phyloP scores from a whole-genome alignment of 2,329 filamentous ascomycete genomes.

The Phoma sp. region DNA sequence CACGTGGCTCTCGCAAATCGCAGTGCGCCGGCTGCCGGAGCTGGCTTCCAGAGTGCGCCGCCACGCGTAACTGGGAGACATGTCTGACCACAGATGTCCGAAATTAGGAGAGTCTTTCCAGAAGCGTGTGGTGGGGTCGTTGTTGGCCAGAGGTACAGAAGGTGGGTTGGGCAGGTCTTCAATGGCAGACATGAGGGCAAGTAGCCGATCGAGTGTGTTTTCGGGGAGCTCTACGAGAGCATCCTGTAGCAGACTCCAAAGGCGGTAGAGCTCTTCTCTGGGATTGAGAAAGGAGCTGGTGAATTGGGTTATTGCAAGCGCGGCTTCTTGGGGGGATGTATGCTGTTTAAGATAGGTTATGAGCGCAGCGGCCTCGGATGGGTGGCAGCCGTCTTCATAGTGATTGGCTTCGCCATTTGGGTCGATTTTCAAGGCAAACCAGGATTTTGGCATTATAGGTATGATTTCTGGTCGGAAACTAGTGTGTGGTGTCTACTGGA shows the following conservation, averaged over 20 bases:
- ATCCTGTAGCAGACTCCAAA: conserved; percentile 9
- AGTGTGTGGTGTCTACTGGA: no score
- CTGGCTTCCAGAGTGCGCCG: neutral
- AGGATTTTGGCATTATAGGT: neutral
- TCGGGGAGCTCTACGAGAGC: conserved; percentile 12
- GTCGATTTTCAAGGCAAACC: conserved; percentile 13
- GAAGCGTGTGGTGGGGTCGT: neutral
- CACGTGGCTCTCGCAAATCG: neutral
- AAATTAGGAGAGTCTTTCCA: conserved; percentile 12
- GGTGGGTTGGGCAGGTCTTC: conserved; percentile 5
- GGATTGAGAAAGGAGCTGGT: neutral
- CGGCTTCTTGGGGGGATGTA: conserved; percentile 9
- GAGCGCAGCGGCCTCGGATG: conserved; percentile 15
- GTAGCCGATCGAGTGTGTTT: neutral
- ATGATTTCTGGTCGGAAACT: neutral
- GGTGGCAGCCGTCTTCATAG: conserved; percentile 13
- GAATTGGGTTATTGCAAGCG: conserved; percentile 13
- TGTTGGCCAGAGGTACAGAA: neutral
- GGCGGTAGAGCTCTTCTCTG: neutral
- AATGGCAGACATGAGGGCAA: conserved; percentile 10
- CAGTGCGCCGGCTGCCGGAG: neutral
- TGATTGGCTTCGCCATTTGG: conserved; percentile 8
- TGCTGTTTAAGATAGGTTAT: conserved; percentile 12
- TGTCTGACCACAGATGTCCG: conserved; percentile 13
- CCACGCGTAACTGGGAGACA: conserved; percentile 4